Evolutionary conservation across 768 basidiomycete genomes (phyloP).

Genomic region (Amanita polypyramis): DNA sequence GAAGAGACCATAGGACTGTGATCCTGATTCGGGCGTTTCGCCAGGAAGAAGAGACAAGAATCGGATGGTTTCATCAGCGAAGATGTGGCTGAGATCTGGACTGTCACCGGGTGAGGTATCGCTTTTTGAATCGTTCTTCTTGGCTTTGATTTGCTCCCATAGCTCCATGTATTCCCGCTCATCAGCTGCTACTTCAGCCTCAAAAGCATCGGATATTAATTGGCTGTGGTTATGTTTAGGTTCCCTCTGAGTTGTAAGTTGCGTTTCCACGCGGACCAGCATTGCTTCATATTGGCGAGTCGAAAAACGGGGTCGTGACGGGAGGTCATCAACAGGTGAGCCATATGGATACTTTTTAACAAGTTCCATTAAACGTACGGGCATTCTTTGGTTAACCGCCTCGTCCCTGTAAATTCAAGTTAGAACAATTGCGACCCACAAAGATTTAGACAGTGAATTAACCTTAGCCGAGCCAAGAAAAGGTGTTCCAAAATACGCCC

Average conservation of each 20-base stretch:
- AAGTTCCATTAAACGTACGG: conserved; percentile 60
- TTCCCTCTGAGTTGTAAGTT: conserved; percentile 29
- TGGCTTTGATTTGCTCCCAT: conserved; percentile 45
- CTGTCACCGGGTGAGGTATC: conserved; percentile 25
- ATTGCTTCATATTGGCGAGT: conserved; percentile 56
- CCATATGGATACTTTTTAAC: conserved; percentile 61
- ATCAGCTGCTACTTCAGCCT: conserved; percentile 21
- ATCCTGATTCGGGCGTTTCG: background rate
- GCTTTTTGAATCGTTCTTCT: conserved; percentile 23
- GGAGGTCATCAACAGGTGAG: conserved; percentile 30
- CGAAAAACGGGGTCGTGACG: conserved; percentile 58
- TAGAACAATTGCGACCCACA: background rate
- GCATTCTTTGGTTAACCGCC: conserved; percentile 42
- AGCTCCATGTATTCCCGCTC: conserved; percentile 26
- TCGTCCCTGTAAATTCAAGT: conserved; percentile 39
- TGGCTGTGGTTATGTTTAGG: conserved; percentile 42
- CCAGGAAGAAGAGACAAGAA: conserved; percentile 37
- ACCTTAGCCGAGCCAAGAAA: conserved; percentile 68
- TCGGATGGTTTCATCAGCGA: conserved; percentile 61
- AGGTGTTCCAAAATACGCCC: conserved; percentile 70
- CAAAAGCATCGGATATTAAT: conserved; percentile 56
- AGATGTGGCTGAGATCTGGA: conserved; percentile 37
- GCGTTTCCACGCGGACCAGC: conserved; percentile 54
- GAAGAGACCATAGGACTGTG: background rate
- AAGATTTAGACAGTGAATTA: background rate